Evolutionary conservation across 768 basidiomycete species (phyloP), one percentile per base, ranked within the genome.

Genomic region (Tylopilus plumbeoviolaceoides): DNA sequence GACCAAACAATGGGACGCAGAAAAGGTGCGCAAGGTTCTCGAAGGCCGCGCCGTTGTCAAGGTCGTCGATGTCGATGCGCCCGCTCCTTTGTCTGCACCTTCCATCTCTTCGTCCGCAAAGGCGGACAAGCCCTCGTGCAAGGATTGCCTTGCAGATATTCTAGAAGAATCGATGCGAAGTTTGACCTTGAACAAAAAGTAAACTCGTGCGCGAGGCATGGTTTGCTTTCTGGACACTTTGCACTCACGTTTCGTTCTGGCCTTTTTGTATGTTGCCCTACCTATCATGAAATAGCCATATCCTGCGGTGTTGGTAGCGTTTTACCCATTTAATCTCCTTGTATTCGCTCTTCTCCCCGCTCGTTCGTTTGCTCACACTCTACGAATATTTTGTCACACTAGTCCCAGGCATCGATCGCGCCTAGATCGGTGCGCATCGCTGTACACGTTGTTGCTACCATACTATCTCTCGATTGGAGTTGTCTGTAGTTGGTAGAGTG

Each of bases 21-120:
- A 91, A 50, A 93, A 92, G 70, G 87, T 93, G 1, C 74, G 85
- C 61, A 82, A 78, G 61, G 87, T 94, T 44, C 73, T 93, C 61
- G 89, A 91, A 56, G 91, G 91, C 44, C 86, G 81, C 60, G 91
- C 91, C 3, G 87, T 91, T 31, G 74, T 92, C 55, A 74, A 78
- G 41, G 81, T 92, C 48, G 89, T 93, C 60, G 89, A 91, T 66
- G 75, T 92, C 54, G 88, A 89, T 4, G 40, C 31, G 44, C 69
- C 68, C 20, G 18, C 50, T 1, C 42, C 55, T 11, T 40, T 33
- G 18, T 33, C 47, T 7, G 30, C 44, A 27, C 15, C 54, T 9
- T 44, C 59, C 11, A 11, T 54, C 28, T 36, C 53, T 1, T 36
- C 54, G 51, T 40, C 54, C 30, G 25, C 56, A 51, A 63, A 56